phyloP scores from a whole-genome alignment of 225 moss, liverwort and hornwort genomes.

The Pseudoscleropodium purum region DNA sequence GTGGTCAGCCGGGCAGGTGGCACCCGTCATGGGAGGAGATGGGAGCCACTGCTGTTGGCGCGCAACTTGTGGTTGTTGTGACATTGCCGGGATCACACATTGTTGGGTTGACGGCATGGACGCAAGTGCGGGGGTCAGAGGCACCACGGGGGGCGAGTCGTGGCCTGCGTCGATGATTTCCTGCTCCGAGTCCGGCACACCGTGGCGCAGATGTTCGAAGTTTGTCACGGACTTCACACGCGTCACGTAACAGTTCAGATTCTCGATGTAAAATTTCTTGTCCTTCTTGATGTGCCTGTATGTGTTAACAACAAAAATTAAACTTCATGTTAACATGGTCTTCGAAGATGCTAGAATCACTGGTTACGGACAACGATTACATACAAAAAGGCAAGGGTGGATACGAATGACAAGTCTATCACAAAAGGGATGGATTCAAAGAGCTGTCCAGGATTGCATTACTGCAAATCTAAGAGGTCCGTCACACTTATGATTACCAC shows the following conservation, averaged over 20 bases:
- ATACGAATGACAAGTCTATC: background rate
- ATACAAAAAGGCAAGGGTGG: background rate
- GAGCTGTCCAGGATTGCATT: background rate
- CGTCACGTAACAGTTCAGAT: slow-evolving; percentile 35
- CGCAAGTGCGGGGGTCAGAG: background rate
- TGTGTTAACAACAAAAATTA: background rate
- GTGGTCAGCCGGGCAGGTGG: background rate
- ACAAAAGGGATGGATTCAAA: background rate
- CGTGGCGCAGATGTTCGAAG: slow-evolving; percentile 35
- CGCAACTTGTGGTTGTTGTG: background rate
- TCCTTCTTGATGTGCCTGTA: slow-evolving; percentile 44
- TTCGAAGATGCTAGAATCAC: background rate
- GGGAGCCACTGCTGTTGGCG: background rate
- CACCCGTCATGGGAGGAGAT: background rate
- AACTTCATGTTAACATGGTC: background rate
- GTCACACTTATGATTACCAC: background rate
- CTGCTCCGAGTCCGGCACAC: slow-evolving; percentile 7
- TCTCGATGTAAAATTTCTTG: slow-evolving; percentile 43
- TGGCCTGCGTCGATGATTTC: background rate
- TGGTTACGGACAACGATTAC: background rate
- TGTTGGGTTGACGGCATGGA: background rate
- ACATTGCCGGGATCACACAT: background rate
- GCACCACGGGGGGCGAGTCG: background rate
- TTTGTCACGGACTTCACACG: slow-evolving; percentile 33
- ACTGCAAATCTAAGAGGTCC: background rate